Percentiles rank a stretch among this genome's conserved stretches.
These are phyloP conservation scores for Aspergillus olivimuriae DNA, from an alignment of 495 filamentous ascomycete genomes.

Conservation along the genomic window DNA sequence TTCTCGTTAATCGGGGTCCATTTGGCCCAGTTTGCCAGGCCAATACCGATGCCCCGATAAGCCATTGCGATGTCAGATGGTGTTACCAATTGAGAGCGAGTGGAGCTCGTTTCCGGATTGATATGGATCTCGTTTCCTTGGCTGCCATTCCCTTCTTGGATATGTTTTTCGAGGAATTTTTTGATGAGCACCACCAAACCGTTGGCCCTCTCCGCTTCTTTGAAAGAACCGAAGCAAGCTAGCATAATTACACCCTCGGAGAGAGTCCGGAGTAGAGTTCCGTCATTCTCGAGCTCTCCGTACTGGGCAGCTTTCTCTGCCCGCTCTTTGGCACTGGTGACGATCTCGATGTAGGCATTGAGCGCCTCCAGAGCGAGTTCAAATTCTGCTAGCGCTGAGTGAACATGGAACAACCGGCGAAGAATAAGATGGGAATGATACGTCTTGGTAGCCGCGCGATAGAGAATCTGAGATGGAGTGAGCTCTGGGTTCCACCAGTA, in stretches of 20 bases:
- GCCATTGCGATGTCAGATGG: constrained; percentile 54
- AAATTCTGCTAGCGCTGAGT: constrained; percentile 80
- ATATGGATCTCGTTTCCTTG: constrained; percentile 25
- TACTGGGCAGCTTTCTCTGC: constrained; percentile 74
- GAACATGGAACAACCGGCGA: constrained; percentile 81
- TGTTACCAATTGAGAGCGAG: constrained; percentile 35
- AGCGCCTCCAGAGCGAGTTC: constrained; percentile 80
- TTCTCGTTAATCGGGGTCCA: constrained; percentile 66
- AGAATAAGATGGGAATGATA: constrained; percentile 89
- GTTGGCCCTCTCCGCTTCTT: constrained; percentile 71
- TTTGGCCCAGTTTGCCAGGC: constrained; percentile 78
- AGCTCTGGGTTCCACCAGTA: not conserved
- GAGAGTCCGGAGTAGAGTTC: constrained; percentile 64
- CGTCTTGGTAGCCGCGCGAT: constrained; percentile 81
- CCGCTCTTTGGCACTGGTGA: constrained; percentile 71
- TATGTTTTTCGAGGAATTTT: constrained; percentile 51
- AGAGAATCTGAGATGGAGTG: constrained; percentile 54
- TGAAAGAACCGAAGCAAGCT: constrained; percentile 68
- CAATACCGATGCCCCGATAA: constrained; percentile 76
- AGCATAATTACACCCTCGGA: constrained; percentile 72
- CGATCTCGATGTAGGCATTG: constrained; percentile 82
- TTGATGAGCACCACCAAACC: constrained; percentile 60
- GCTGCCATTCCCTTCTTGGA: constrained; percentile 28
- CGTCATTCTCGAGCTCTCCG: constrained; percentile 69
- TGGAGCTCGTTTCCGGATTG: constrained; percentile 12